A percentile compares a stretch with the other conserved stretches of the same genome.
Conservation (phyloP, 2,329 filamentous ascomycete genomes). For the Fusarium sp. region DNA sequence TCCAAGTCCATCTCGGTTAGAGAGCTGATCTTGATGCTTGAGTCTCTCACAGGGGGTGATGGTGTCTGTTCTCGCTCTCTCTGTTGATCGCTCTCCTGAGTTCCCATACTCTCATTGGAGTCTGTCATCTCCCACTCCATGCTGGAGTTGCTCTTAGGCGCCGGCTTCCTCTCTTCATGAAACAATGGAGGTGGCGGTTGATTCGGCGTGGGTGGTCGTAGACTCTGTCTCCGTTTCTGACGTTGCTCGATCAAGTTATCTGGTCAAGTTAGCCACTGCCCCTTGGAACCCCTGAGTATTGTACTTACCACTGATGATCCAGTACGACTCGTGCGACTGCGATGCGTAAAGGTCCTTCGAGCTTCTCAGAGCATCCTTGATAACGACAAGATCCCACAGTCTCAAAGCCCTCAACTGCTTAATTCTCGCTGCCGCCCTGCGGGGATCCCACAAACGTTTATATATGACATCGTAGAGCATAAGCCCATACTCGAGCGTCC, state of each 20-base stretch:
- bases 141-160: not conserved
- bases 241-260: constrained; percentile 11
- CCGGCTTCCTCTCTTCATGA: not conserved
- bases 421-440: constrained; percentile 26
- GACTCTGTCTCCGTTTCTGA: not conserved
- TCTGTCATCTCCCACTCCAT: not conserved
- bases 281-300: not conserved
- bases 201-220: not conserved
- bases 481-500: constrained; percentile 48
- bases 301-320: constrained; percentile 25
- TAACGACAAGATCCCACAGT: constrained; percentile 46
- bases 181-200: constrained; percentile 28
- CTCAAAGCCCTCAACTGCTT: constrained; percentile 31
- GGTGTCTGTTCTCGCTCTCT: not conserved
- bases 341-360: constrained; percentile 25
- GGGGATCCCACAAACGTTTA: constrained; percentile 1
- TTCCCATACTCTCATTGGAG: not conserved
- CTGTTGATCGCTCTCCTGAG: not conserved
- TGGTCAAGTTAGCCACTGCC: constrained; percentile 15
- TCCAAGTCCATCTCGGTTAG: not conserved
- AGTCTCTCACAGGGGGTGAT: not conserved
- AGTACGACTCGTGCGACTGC: constrained; percentile 28
- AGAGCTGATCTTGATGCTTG: not conserved
- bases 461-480: constrained; percentile 42
- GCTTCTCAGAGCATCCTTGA: constrained; percentile 37